phyloP scores from a whole-genome alignment of 2,329 filamentous ascomycete species.

The Fusarium fracticaudum region DNA sequence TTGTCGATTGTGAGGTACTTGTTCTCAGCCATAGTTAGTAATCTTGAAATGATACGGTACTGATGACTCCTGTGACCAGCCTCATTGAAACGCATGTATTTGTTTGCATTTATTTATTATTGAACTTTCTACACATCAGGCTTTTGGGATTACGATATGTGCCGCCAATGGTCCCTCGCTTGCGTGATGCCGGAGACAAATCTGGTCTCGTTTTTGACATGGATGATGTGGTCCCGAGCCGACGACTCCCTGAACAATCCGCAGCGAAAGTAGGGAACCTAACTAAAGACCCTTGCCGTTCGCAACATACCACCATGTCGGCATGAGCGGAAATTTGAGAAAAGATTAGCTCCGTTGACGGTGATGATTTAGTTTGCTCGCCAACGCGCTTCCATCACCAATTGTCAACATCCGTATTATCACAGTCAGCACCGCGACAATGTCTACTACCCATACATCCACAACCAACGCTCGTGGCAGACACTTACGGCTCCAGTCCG shows the following conservation, averaged over 20 bases:
- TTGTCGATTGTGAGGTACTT: neutral
- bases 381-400: neutral
- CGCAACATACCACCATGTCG: neutral
- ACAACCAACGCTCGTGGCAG: neutral
- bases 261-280: neutral
- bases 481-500: neutral
- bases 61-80: neutral
- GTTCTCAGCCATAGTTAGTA: neutral
- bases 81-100: neutral
- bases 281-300: neutral
- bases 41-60: neutral
- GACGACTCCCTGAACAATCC: neutral
- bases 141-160: too few species aligned
- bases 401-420: neutral
- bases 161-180: accelerated
- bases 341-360: accelerated
- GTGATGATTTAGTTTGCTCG: neutral
- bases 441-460: neutral
- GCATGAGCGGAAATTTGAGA: neutral
- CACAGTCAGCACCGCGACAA: neutral
- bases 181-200: neutral
- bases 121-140: neutral
- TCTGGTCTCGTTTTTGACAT: accelerated
- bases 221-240: neutral
- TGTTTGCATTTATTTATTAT: neutral